Evolutionary conservation across 2,329 filamentous ascomycete species (phyloP).

Genomic region (Chaetomiaceae sp.): DNA sequence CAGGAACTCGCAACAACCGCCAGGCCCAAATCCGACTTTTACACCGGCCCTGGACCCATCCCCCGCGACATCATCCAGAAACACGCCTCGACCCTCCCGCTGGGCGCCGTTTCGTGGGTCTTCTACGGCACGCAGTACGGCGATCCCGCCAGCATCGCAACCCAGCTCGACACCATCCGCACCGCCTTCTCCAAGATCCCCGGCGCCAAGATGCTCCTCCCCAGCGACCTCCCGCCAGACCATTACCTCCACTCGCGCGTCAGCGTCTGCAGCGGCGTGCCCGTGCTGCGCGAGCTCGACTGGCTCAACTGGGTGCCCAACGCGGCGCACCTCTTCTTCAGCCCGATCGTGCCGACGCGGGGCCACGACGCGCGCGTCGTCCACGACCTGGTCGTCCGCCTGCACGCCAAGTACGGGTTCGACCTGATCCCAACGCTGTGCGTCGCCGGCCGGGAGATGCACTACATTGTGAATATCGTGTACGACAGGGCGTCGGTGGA

Average conservation of each 20-base stretch:
- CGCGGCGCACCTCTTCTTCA: slow-evolving; percentile 47
- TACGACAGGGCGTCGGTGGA: slow-evolving; percentile 42
- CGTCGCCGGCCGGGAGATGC: slow-evolving; percentile 50
- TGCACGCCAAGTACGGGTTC: slow-evolving; percentile 40
- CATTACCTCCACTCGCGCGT: slow-evolving; percentile 36
- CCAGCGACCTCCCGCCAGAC: slow-evolving; percentile 35
- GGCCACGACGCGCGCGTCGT: slow-evolving; percentile 43
- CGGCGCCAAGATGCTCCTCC: slow-evolving; percentile 39
- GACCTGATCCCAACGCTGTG: slow-evolving; percentile 49
- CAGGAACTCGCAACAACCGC: slow-evolving; percentile 42
- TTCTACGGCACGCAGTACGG: slow-evolving; percentile 45
- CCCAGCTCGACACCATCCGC: slow-evolving; percentile 37
- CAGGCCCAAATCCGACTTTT: slow-evolving; percentile 31
- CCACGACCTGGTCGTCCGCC: slow-evolving; percentile 36
- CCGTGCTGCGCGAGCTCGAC: slow-evolving; percentile 35
- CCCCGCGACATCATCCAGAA: slow-evolving; percentile 30
- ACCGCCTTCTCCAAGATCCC: slow-evolving; percentile 36
- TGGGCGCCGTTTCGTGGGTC: slow-evolving; percentile 43
- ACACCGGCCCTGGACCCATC: slow-evolving; percentile 26
- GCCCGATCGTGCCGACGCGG: slow-evolving; percentile 45
- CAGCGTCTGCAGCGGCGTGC: slow-evolving; percentile 34
- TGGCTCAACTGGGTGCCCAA: slow-evolving; percentile 48
- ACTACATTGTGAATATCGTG: slow-evolving; percentile 50
- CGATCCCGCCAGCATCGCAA: slow-evolving; percentile 25
- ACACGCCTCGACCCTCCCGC: slow-evolving; percentile 33